Evolutionary conservation across 495 filamentous ascomycete genomes (phyloP), one percentile per base, ranked within the genome.

Genomic region (Cenococcum geophilum): DNA sequence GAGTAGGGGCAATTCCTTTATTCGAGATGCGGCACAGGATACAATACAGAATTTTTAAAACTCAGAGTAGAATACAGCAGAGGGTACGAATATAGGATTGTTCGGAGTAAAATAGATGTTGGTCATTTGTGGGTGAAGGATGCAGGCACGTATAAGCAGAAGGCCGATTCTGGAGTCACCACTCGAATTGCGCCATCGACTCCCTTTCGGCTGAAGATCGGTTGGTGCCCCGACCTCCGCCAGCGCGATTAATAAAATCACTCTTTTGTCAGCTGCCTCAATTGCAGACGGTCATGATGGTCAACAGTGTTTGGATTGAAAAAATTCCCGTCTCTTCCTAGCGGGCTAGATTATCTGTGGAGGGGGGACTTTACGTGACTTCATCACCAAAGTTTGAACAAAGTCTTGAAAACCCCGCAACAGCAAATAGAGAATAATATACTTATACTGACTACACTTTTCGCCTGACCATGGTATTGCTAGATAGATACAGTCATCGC

Each of bases 171-270:
- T 32, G 42, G 59, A 67, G 65, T 64, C 60, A 67, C 57, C 57
- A 60, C 65, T 59, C 34, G 34, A 48, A 64, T 64, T 47, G 58
- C 61, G 65, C 61, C 52, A 68, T 68, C 54, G 60, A 42, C 20
- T 37, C 9, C 3, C 9, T 20, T 20, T 37, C 18, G 53, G 18
- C 16, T 37, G 27, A 45, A 45, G 55, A 23, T 36, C 55, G 61
- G 55, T 32, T 52, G 2, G 6, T 32, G 40, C 40, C 4, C 40
- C 12, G 40, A 14, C 12, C 40, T 45, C 40, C 40, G 40, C 4
- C 12, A 45, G 12, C 40, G 40, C 3, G 18, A 16, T 18, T 14
- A 6, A 40, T 40, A 14, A 45, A 45, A 18, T 16, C 18, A 45
- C 40, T 16, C 11, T 18, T 16, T 45, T 32, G 6, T 32, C 27